Base-by-base conservation (phyloP, 805 yeast genomes). In the Metschnikowia corniflorae region DNA sequence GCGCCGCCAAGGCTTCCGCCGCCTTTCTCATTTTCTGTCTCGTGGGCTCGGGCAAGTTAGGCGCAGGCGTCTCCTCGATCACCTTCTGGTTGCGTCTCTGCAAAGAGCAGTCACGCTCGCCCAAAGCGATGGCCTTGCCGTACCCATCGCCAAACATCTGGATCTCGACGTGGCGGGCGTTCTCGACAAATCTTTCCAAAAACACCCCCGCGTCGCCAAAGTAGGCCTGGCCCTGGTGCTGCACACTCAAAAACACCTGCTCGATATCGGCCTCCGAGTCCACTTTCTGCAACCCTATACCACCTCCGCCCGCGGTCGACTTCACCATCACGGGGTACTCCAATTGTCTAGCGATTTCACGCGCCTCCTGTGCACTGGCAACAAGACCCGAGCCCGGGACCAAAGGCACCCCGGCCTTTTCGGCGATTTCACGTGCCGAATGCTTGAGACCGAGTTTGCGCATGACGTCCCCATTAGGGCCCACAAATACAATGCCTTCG, bases 221-320 rank as follows among this genome's bases (percentile, higher is more conserved):
- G 58, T 86, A 91, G 0, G 95, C 77, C 56, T 79, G 73, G 47
- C 97, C 98, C 64, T 88, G 96, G 63, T 88, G 96, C 57, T 86
- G 82, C 29, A 93, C 97, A 7, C 95, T 82, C 53, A 78, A 84
- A 63, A 87, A 91, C 10, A 89, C 94, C 44, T 83, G 68, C 63
- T 79, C 86, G 46, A 93, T 79, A 42, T 93, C 97, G 14, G 60
- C 78, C 49, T 77, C 85, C 23, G 79, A 73, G 54, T 89, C 96
- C 41, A 89, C 97, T 57, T 88, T 85, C 61, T 91, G 97, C 50
- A 91, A 69, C 47, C 98, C 98, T 55, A 91, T 91, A 65, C 98
- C 98, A 63, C 98, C 98, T 55, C 98, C 98, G 58, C 98, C 98
- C 17, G 97, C 97, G 43, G 98, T 93, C 17, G 95, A 84, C 63